Percentiles rank a stretch among this genome's conserved stretches.
phyloP scores from a whole-genome alignment of 306 rosid species.

The Dalbergia cultrata region DNA sequence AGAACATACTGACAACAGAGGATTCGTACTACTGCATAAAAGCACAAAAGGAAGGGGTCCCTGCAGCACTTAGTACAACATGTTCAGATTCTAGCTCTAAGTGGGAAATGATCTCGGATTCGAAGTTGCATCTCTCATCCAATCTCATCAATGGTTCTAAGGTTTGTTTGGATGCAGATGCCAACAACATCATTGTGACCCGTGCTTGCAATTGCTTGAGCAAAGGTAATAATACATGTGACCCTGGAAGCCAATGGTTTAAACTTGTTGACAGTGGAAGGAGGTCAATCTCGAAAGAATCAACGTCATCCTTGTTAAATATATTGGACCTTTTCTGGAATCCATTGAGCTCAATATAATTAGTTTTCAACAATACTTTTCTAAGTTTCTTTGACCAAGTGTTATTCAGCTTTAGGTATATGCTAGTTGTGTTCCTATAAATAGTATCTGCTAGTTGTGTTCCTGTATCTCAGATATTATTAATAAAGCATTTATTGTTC shows the following conservation, averaged over 20 bases:
- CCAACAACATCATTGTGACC: conserved; percentile 65
- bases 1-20: conserved; percentile 48
- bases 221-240: conserved; percentile 60
- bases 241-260: conserved; percentile 91
- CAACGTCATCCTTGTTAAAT: conserved; percentile 42
- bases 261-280: conserved; percentile 71
- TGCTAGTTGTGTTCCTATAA: too few relatives aligned
- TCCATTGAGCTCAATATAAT: conserved; percentile 31
- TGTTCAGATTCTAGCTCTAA: conserved; percentile 60
- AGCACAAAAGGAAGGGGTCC: conserved; percentile 55
- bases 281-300: conserved; percentile 22
- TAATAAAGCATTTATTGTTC: too few relatives aligned
- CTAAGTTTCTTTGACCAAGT: background rate
- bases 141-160: conserved; percentile 49
- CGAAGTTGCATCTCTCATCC: conserved; percentile 79
- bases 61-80: conserved; percentile 56
- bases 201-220: conserved; percentile 79
- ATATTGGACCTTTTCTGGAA: conserved; percentile 38
- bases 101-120: conserved; percentile 82
- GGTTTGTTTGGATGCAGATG: conserved; percentile 79
- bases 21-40: conserved; percentile 79
- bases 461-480: too few relatives aligned
- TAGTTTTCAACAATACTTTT: background rate
- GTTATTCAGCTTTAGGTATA: too few relatives aligned
- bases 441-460: too few relatives aligned